Conservation (phyloP, 768 basidiomycete genomes). For the Russula sp. region DNA sequence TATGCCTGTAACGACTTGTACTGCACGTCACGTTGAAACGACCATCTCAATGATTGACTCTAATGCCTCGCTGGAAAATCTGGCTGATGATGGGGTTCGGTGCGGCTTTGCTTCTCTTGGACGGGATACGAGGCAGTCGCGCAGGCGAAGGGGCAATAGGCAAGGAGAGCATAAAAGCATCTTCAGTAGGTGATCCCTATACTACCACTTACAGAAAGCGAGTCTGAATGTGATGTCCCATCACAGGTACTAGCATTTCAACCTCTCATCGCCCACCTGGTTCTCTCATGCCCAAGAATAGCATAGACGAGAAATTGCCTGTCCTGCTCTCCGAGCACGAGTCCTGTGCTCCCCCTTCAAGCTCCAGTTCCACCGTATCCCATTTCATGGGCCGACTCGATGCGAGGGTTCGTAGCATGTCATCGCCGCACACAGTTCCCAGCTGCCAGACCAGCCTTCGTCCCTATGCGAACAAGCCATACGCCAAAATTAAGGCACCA, state of each 20-base stretch:
- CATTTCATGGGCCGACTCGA: conserved; percentile 4
- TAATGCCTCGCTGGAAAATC: not conserved
- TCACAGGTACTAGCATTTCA: not conserved
- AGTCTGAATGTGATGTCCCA: not conserved
- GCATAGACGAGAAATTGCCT: not conserved
- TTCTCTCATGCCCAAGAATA: not conserved
- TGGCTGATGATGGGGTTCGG: not conserved
- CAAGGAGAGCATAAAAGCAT: not conserved
- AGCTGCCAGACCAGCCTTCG: conserved; percentile 6
- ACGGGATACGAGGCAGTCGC: not conserved
- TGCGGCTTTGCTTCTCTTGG: not conserved
- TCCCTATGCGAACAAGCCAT: not conserved
- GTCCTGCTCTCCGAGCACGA: not conserved
- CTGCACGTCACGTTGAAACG: conserved; percentile 7
- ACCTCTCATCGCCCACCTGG: not conserved
- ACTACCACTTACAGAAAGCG: not conserved
- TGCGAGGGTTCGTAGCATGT: not conserved
- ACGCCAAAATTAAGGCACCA: not conserved
- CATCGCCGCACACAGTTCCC: conserved; percentile 6
- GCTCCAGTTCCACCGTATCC: not conserved
- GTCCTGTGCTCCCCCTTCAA: not conserved
- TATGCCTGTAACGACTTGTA: conserved; percentile 10
- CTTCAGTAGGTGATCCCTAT: not conserved
- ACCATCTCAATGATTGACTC: not conserved
- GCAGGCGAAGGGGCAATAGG: not conserved